Conservation (phyloP, 2,329 filamentous ascomycete genomes). For the Incumbomyces delicatus region DNA sequence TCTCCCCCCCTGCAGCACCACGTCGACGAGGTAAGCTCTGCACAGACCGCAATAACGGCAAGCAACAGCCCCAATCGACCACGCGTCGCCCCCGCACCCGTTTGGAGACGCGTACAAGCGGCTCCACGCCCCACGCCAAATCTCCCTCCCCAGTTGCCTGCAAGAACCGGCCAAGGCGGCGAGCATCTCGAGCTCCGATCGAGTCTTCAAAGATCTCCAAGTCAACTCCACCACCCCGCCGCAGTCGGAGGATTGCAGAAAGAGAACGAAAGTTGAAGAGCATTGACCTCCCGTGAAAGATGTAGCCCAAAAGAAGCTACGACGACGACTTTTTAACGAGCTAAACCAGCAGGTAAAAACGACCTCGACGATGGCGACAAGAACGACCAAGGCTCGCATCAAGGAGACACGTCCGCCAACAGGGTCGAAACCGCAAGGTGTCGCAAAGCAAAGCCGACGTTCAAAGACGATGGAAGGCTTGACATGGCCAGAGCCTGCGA, state of each 20-base stretch:
- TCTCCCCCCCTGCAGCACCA: constrained; percentile 5
- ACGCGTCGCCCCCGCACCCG: constrained; percentile 2
- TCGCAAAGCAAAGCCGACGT: constrained; percentile 4
- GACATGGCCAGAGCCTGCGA: not conserved
- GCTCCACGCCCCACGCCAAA: constrained; percentile 38
- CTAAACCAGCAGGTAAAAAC: not conserved
- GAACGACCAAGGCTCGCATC: constrained; percentile 1
- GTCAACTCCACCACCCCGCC: constrained; percentile 3
- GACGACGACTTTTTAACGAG: not conserved
- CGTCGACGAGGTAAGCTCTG: not conserved
- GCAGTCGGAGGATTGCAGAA: constrained; percentile 5
- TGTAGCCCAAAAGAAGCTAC: not conserved
- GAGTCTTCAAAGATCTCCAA: constrained; percentile 2
- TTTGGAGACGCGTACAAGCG: constrained; percentile 31
- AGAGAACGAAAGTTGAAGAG: constrained; percentile 2
- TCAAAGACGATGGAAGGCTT: constrained; percentile 6
- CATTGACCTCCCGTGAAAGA: constrained; percentile 2
- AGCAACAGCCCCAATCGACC: constrained; percentile 5
- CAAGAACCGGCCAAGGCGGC: not conserved
- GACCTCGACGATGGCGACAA: constrained; percentile 2
- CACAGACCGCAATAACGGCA: not conserved
- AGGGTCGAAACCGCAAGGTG: constrained; percentile 7
- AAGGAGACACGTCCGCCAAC: constrained; percentile 4
- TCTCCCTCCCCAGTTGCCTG: not conserved
- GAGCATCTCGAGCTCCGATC: constrained; percentile 4